Conservation (phyloP, 2,329 filamentous ascomycete genomes). For the Pseudogymnoascus sp. region DNA sequence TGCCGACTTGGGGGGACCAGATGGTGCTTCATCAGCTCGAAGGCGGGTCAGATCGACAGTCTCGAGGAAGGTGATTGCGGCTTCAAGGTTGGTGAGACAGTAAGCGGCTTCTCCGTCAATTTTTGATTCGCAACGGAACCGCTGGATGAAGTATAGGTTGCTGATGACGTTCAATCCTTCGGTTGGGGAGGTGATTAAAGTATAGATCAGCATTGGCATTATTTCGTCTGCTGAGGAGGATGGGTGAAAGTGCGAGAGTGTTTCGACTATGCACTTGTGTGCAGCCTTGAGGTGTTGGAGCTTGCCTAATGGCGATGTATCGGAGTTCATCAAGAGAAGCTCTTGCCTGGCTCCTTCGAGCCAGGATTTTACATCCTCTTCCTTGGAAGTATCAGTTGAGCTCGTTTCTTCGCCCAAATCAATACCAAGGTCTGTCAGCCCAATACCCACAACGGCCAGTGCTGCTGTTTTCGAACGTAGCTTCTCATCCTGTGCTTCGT, state of each 20-base stretch:
- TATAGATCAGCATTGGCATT: conserved; percentile 92
- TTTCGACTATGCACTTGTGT: conserved; percentile 92
- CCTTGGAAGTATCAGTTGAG: conserved; percentile 48
- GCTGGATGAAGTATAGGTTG: conserved; percentile 89
- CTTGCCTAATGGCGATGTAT: conserved; percentile 84
- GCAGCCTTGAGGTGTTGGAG: conserved; percentile 79
- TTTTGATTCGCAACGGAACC: conserved; percentile 78
- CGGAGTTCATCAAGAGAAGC: conserved; percentile 74
- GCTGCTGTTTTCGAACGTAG: conserved; percentile 90
- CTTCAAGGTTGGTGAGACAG: conserved; percentile 91
- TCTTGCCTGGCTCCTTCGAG: conserved; percentile 64
- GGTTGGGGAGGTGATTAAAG: conserved; percentile 81
- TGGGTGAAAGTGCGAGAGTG: conserved; percentile 57
- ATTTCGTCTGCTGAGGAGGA: conserved; percentile 95
- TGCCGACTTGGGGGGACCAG: conserved; percentile 54
- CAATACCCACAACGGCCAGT: conserved; percentile 83
- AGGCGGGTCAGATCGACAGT: conserved; percentile 90
- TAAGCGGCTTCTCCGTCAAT: conserved; percentile 93
- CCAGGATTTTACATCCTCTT: conserved; percentile 62
- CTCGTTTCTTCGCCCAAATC: conserved; percentile 54
- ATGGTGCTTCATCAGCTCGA: conserved; percentile 67
- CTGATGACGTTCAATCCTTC: conserved; percentile 84
- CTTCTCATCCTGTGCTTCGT: conserved; percentile 92
- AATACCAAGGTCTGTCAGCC: conserved; percentile 74
- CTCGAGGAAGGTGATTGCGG: conserved; percentile 86